Evolutionary conservation across 2,329 filamentous ascomycete species (phyloP).

Genomic region (Parastagonospora avenae): DNA sequence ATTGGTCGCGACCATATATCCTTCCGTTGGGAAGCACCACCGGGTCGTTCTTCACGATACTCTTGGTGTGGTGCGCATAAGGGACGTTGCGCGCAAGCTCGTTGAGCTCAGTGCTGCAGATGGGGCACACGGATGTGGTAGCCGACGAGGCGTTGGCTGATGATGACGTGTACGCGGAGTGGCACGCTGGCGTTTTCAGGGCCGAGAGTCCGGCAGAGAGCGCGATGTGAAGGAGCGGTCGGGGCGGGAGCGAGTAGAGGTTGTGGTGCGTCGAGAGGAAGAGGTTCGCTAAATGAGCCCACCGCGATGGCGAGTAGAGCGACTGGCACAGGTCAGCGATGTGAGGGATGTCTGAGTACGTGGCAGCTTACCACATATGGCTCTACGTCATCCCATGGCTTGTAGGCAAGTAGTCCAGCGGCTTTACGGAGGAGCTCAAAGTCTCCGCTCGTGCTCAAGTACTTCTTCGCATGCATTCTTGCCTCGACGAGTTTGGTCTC

Average conservation of each 20-base stretch:
- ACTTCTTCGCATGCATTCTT: constrained; percentile 79
- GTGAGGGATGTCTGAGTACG: neutral
- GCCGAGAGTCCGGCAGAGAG: constrained; percentile 90
- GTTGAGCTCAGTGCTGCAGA: constrained; percentile 94
- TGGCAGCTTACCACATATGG: constrained; percentile 62
- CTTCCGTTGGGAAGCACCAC: constrained; percentile 85
- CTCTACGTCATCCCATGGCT: constrained; percentile 63
- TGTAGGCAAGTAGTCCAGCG: constrained; percentile 79
- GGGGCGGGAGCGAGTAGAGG: constrained; percentile 79
- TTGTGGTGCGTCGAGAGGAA: constrained; percentile 88
- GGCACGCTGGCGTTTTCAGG: constrained; percentile 93
- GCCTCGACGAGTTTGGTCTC: constrained; percentile 73
- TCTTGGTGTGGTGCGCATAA: constrained; percentile 94
- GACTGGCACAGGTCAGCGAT: constrained; percentile 53
- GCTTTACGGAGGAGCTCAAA: constrained; percentile 73
- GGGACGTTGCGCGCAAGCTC: constrained; percentile 86
- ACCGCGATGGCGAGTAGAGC: constrained; percentile 75
- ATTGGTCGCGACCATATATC: constrained; percentile 77
- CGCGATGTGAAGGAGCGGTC: constrained; percentile 87
- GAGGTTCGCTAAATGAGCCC: constrained; percentile 74
- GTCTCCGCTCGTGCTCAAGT: constrained; percentile 72
- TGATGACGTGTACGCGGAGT: constrained; percentile 67
- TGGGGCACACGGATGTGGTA: constrained; percentile 80
- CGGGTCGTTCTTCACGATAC: constrained; percentile 85
- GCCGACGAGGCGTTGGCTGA: constrained; percentile 62